A percentile compares a stretch with the other conserved stretches of the same genome.
Conservation (phyloP, 805 yeast species). For the Ogataea corticis region DNA sequence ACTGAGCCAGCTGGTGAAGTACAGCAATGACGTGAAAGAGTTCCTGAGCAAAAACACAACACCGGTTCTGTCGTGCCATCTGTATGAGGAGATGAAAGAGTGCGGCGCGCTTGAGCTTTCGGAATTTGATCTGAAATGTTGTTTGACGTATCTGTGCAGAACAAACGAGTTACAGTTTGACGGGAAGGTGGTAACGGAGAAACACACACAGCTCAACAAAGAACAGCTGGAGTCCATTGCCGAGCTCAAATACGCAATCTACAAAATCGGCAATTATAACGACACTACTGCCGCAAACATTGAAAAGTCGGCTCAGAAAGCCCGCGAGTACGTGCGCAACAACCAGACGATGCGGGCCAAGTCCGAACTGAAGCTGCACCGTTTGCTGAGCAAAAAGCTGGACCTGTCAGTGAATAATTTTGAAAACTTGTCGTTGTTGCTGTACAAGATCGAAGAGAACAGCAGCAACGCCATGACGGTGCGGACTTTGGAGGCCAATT, state of each 20-base stretch:
- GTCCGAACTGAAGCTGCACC: slow-evolving; percentile 26
- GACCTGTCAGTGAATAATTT: slow-evolving; percentile 17
- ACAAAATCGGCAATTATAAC: slow-evolving; percentile 20
- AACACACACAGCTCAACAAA: slow-evolving; percentile 10
- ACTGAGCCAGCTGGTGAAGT: slow-evolving; percentile 14
- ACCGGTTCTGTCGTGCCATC: slow-evolving; percentile 19
- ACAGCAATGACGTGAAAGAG: slow-evolving; percentile 11
- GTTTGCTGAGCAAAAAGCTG: slow-evolving; percentile 24
- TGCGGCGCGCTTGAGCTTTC: slow-evolving; percentile 6
- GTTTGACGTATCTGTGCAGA: slow-evolving; percentile 24
- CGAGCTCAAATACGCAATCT: slow-evolving; percentile 30
- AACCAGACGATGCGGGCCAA: slow-evolving; percentile 25
- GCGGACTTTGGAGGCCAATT: slow-evolving; percentile 27
- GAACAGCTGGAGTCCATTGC: slow-evolving; percentile 27
- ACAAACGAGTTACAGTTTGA: not conserved
- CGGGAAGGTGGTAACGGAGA: not conserved
- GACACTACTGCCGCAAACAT: slow-evolving; percentile 14
- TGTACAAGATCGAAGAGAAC: slow-evolving; percentile 31
- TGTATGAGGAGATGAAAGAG: slow-evolving; percentile 10
- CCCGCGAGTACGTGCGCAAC: slow-evolving; percentile 15
- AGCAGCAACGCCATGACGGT: slow-evolving; percentile 24
- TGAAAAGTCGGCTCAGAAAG: slow-evolving; percentile 12
- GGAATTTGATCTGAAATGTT: slow-evolving; percentile 24
- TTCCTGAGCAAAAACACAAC: slow-evolving; percentile 5
- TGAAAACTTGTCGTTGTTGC: slow-evolving; percentile 26